These are phyloP conservation scores for Oryza australiensis DNA, from an alignment of 176 grass and related monocot genomes.

Conservation along the genomic window DNA sequence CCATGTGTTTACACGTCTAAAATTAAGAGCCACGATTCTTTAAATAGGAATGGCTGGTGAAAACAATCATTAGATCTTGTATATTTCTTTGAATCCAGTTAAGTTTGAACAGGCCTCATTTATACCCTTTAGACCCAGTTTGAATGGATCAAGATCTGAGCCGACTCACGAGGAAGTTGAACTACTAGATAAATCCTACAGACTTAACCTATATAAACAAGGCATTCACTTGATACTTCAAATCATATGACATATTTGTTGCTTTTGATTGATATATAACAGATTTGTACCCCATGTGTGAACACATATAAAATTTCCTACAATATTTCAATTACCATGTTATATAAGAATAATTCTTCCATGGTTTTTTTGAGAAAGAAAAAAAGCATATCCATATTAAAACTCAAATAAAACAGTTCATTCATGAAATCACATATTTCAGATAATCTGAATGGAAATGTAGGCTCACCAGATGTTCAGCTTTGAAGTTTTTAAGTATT, in stretches of 20 bases:
- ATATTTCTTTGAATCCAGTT: neutral
- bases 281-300: neutral
- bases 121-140: neutral
- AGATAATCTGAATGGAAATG: slow-evolving; percentile 28
- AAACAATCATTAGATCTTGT: neutral
- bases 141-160: too few species aligned
- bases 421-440: neutral
- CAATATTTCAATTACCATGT: neutral
- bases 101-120: neutral
- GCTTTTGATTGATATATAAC: neutral
- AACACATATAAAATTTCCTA: neutral
- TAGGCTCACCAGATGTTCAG: neutral
- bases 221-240: neutral
- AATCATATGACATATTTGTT: neutral
- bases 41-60: neutral
- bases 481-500: slow-evolving; percentile 6
- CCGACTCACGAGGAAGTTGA: too few species aligned
- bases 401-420: neutral
- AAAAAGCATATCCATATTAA: neutral
- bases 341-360: slow-evolving; percentile 16
- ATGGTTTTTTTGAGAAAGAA: slow-evolving; percentile 5
- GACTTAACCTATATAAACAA: too few species aligned
- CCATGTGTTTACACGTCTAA: neutral
- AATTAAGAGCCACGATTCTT: neutral
- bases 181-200: too few species aligned